Conservation (phyloP, 352 stramenopile genomes). For the Blastocystis hominis region DNA sequence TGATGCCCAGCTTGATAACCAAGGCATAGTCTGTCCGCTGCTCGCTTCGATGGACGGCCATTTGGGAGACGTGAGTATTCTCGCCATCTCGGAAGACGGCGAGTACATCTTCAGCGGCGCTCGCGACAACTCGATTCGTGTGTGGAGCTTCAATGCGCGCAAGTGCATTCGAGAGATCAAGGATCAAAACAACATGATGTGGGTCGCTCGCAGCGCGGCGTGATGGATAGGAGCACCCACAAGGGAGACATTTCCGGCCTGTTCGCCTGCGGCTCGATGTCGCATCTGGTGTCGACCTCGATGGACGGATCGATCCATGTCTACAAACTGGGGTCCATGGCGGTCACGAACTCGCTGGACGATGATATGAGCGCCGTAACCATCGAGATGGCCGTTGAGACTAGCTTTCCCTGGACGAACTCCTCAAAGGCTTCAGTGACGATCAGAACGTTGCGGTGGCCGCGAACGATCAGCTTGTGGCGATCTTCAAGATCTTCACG, state of each 20-base stretch:
- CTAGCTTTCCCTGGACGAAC: conserved; percentile 20
- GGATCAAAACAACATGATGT: conserved; percentile 45
- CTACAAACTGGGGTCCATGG: conserved; percentile 18
- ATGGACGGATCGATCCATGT: conserved; percentile 42
- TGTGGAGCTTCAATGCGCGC: conserved; percentile 22
- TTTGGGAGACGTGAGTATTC: conserved; percentile 43
- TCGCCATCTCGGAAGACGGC: not conserved
- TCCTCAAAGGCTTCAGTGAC: conserved; percentile 24
- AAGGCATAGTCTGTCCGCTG: conserved; percentile 44
- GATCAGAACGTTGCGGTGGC: not conserved
- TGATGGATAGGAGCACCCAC: not conserved
- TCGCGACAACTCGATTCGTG: conserved; percentile 52
- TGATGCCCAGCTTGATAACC: not conserved
- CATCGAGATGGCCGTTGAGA: not conserved
- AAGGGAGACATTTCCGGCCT: conserved; percentile 31
- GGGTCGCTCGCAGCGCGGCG: no score
- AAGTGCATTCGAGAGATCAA: conserved; percentile 50
- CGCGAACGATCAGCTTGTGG: conserved; percentile 5
- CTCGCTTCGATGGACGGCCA: conserved; percentile 35
- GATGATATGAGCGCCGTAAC: not conserved
- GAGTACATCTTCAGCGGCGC: conserved; percentile 24
- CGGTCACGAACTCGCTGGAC: not conserved
- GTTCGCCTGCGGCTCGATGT: not conserved
- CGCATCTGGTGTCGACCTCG: not conserved
- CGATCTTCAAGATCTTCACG: not conserved